Evolutionary conservation across 257 asterid species (phyloP).

Genomic region (Capsicum chinense): DNA sequence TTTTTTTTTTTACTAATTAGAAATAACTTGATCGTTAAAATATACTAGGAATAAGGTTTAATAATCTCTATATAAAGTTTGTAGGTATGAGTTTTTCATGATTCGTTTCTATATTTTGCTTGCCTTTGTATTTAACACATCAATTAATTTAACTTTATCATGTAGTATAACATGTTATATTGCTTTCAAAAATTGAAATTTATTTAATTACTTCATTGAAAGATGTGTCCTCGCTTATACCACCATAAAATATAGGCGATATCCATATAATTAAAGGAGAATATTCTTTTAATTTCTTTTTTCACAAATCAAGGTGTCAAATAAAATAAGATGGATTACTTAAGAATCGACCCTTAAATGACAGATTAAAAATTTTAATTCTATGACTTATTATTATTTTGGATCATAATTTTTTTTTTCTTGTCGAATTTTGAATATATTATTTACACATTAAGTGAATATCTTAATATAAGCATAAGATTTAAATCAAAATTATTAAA

Average conservation of each 20-base stretch:
- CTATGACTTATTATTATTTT: not conserved
- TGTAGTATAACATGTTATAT: no score
- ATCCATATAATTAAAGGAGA: not conserved
- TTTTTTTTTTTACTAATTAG: not conserved
- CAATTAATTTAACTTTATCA: not conserved
- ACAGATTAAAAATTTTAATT: not conserved
- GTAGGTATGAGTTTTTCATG: not conserved
- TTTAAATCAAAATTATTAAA: not conserved
- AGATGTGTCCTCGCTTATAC: no score
- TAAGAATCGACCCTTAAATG: no score
- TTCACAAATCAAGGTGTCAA: not conserved
- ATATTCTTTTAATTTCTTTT: no score
- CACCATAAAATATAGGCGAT: not conserved
- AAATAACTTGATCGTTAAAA: not conserved
- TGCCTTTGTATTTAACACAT: not conserved
- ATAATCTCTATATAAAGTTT: not conserved
- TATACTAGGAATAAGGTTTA: not conserved
- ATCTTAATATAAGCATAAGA: not conserved
- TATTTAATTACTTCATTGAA: no score
- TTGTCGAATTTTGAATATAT: not conserved
- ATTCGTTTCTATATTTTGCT: not conserved
- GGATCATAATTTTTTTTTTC: not conserved
- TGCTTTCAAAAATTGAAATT: no score
- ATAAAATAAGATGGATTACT: not conserved
- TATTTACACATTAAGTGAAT: not conserved